These are phyloP conservation scores for Aspergillus haitiensis DNA, from an alignment of 495 filamentous ascomycete genomes.

Conservation along the genomic window DNA sequence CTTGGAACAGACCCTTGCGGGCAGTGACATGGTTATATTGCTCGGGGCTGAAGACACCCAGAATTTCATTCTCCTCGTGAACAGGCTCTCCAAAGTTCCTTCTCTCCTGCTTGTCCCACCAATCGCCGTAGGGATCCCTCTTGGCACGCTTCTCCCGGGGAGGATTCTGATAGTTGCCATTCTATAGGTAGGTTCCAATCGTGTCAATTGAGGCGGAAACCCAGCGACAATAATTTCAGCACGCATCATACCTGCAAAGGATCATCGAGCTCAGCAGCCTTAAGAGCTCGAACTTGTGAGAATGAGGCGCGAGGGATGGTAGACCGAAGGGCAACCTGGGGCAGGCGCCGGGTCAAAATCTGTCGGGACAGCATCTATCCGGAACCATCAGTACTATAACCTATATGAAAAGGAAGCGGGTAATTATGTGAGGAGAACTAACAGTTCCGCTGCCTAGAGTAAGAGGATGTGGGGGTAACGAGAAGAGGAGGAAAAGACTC, in stretches of 20 bases:
- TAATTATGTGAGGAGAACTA: background rate
- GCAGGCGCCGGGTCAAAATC: conserved; percentile 52
- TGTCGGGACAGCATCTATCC: conserved; percentile 67
- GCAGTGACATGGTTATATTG: conserved; percentile 83
- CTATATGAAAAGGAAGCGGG: background rate
- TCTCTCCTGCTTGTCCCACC: conserved; percentile 98
- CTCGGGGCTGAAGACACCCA: conserved; percentile 86
- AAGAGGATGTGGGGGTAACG: conserved; percentile 27
- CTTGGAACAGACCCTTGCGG: conserved; percentile 67
- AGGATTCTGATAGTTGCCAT: conserved; percentile 90
- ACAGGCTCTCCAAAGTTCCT: conserved; percentile 94
- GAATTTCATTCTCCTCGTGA: conserved; percentile 95
- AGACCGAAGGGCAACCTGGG: conserved; percentile 46
- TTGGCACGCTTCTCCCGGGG: conserved; percentile 76
- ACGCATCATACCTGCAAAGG: conserved; percentile 68
- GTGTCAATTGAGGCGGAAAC: conserved; percentile 20
- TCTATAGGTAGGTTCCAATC: conserved; percentile 51
- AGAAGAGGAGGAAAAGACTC: conserved; percentile 21
- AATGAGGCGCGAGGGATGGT: conserved; percentile 54
- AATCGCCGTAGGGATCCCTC: conserved; percentile 90
- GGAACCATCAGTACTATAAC: conserved; percentile 21
- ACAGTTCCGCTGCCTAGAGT: conserved; percentile 35
- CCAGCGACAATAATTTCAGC: conserved; percentile 9
- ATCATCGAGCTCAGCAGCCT: conserved; percentile 66
- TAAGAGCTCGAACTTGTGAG: conserved; percentile 51